Conservation (phyloP, 2,329 filamentous ascomycete species). For the Nannizziopsis arthrosporioides region DNA sequence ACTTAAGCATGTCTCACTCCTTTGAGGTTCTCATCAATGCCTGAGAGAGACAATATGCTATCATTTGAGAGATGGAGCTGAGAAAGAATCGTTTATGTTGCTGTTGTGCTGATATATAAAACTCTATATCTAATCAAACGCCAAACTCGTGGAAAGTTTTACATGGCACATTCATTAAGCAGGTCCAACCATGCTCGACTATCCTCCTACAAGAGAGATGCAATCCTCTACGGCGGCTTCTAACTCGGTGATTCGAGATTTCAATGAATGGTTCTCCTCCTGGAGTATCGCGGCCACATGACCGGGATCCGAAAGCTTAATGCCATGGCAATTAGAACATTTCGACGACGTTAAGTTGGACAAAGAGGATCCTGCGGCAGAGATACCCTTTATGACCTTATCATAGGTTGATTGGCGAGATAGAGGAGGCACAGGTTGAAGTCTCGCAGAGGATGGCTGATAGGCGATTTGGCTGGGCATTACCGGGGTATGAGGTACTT, state of each 20-base stretch:
- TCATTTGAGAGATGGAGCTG: no score
- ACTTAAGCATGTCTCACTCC: no score
- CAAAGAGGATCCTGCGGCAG: conserved; percentile 26
- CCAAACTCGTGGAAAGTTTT: no score
- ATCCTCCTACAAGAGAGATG: conserved; percentile 40
- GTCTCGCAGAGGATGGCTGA: conserved; percentile 21
- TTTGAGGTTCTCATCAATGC: no score
- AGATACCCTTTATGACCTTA: conserved; percentile 34
- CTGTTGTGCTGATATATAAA: no score
- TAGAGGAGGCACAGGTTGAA: conserved; percentile 16
- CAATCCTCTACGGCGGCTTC: conserved; percentile 47
- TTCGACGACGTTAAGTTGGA: conserved; percentile 21
- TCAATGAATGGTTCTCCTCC: conserved; percentile 44
- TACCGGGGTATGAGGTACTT: not conserved
- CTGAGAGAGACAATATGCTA: no score
- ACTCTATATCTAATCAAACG: no score
- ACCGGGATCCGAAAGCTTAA: conserved; percentile 41
- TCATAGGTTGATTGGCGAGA: conserved; percentile 30
- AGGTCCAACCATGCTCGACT: not conserved
- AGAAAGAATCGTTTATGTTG: no score
- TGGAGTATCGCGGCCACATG: conserved; percentile 41
- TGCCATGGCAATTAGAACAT: conserved; percentile 34
- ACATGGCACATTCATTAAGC: not conserved
- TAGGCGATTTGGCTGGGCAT: conserved; percentile 19
- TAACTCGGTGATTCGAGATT: conserved; percentile 42